Evolutionary conservation across 176 grass and related monocot genomes (phyloP).

Genomic region (Puccinellia tenuiflora): DNA sequence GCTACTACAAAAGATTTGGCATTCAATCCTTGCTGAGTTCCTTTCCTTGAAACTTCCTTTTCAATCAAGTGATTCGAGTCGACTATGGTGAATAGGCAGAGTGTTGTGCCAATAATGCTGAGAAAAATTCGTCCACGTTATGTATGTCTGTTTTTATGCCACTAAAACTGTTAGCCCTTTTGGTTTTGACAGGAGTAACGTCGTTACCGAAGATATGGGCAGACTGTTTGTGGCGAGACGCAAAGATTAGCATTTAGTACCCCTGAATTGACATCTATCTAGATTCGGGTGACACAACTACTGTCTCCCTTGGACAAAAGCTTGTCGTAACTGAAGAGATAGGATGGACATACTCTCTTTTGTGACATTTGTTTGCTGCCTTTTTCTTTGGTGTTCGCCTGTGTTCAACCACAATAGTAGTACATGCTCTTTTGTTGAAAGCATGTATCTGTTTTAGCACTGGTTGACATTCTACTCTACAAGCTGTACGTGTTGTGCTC

Average conservation of each 20-base stretch:
- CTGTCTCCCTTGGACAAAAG: neutral
- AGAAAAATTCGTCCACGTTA: neutral
- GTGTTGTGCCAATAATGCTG: neutral
- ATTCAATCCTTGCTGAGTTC: neutral
- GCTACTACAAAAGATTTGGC: neutral
- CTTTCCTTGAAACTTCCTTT: neutral
- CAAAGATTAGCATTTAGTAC: conserved; percentile 40
- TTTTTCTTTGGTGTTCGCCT: neutral
- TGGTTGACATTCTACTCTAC: neutral
- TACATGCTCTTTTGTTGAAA: neutral
- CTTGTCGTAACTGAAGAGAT: neutral
- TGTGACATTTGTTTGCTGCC: neutral
- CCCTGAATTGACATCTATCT: neutral
- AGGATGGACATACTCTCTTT: neutral
- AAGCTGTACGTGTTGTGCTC: neutral
- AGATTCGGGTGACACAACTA: neutral
- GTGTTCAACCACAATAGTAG: no score
- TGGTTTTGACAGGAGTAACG: conserved; percentile 67
- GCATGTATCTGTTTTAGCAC: neutral
- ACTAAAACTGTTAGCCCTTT: neutral
- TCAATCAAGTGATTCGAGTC: neutral
- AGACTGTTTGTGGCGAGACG: conserved; percentile 74
- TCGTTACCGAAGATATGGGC: conserved; percentile 93
- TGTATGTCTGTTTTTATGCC: neutral
- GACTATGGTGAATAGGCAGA: neutral